Evolutionary conservation across 2,329 filamentous ascomycete species (phyloP).

Genomic region (Neonectria hederae): DNA sequence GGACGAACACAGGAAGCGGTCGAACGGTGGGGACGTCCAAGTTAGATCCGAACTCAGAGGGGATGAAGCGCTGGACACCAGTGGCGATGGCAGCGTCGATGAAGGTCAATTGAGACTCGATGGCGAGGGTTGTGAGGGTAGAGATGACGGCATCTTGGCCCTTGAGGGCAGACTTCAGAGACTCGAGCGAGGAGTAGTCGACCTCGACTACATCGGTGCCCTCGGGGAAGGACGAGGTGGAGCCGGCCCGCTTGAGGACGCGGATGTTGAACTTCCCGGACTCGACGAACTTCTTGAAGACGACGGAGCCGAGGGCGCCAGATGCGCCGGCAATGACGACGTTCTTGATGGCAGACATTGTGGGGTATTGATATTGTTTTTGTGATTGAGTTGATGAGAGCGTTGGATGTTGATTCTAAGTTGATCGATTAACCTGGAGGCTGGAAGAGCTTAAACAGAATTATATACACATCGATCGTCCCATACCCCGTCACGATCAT

Average conservation of each 20-base stretch:
- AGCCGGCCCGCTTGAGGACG: constrained; percentile 52
- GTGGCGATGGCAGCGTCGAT: constrained; percentile 68
- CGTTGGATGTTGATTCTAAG: constrained; percentile 1
- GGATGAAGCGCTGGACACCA: constrained; percentile 69
- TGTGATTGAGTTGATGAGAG: background rate
- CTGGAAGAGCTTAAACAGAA: background rate
- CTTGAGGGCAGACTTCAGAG: constrained; percentile 60
- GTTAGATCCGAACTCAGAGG: constrained; percentile 64
- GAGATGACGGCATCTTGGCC: constrained; percentile 66
- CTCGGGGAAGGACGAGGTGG: constrained; percentile 47
- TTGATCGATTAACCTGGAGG: background rate
- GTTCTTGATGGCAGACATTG: constrained; percentile 49
- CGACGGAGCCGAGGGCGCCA: constrained; percentile 46
- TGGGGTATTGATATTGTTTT: background rate
- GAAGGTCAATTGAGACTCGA: constrained; percentile 53
- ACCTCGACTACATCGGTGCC: constrained; percentile 46
- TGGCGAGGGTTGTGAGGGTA: constrained; percentile 47
- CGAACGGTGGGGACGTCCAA: constrained; percentile 45
- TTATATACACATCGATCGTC: constrained; percentile 8
- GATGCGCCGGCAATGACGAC: constrained; percentile 51
- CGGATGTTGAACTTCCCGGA: constrained; percentile 49
- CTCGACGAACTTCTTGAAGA: constrained; percentile 45
- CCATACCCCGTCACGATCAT: background rate
- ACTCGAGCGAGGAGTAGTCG: constrained; percentile 54
- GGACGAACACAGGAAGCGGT: constrained; percentile 60